These are phyloP conservation scores for Haematococcus sp. DNA, from an alignment of 139 green algal species.

Conservation along the genomic window DNA sequence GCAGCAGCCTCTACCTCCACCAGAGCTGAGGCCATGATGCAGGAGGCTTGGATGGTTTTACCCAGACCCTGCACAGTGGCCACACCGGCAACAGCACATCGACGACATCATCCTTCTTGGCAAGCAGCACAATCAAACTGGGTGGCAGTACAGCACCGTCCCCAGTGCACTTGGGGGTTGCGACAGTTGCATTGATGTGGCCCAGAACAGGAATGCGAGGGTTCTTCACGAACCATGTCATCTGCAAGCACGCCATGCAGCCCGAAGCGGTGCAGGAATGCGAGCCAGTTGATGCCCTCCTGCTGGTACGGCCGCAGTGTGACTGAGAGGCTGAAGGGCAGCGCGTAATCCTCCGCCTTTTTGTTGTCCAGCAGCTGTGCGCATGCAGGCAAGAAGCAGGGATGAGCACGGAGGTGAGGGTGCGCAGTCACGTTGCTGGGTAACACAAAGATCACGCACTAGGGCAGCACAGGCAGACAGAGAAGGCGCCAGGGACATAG, in stretches of 20 bases:
- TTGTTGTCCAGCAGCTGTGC: slow-evolving; percentile 91
- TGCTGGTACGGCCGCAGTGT: slow-evolving; percentile 88
- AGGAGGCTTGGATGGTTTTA: slow-evolving; percentile 62
- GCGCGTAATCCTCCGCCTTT: slow-evolving; percentile 62
- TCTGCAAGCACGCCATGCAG: slow-evolving; percentile 95
- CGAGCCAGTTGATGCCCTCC: slow-evolving; percentile 96
- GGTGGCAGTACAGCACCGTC: too few species aligned
- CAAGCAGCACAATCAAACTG: too few species aligned
- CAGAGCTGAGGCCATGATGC: slow-evolving; percentile 68
- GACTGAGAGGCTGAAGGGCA: slow-evolving; percentile 57
- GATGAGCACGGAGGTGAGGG: too few species aligned
- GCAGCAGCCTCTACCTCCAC: slow-evolving; percentile 8
- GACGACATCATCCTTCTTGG: too few species aligned
- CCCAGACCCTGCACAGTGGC: slow-evolving; percentile 25
- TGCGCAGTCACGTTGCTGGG: too few species aligned
- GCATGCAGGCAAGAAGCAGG: too few species aligned
- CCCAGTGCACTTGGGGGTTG: too few species aligned
- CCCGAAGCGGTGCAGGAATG: slow-evolving; percentile 90
- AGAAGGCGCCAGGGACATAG: too few species aligned
- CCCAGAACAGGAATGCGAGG: too few species aligned
- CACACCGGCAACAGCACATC: too few species aligned
- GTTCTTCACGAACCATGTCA: slow-evolving; percentile 84
- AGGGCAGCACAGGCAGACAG: background rate
- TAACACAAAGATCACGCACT: too few species aligned
- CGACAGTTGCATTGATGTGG: too few species aligned